These are phyloP conservation scores for Mucuna pruriens DNA, from an alignment of 306 rosid species.

Conservation along the genomic window DNA sequence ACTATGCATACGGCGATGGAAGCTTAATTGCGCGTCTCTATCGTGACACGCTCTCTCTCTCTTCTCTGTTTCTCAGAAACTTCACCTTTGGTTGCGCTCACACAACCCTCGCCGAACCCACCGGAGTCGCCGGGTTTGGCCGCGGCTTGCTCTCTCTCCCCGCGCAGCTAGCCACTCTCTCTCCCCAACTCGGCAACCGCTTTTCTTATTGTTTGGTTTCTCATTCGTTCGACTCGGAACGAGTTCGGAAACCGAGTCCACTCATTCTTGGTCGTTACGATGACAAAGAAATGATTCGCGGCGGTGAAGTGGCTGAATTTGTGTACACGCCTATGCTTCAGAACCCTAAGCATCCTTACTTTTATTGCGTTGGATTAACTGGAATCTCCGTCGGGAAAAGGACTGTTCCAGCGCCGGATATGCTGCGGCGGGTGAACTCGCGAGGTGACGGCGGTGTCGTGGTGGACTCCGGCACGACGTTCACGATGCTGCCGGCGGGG, in stretches of 20 bases:
- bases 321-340: slow-evolving; percentile 79
- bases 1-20: slow-evolving; percentile 91
- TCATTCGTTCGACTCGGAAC: slow-evolving; percentile 69
- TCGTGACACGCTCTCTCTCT: slow-evolving; percentile 46
- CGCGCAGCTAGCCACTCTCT: slow-evolving; percentile 58
- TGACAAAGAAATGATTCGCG: slow-evolving; percentile 30
- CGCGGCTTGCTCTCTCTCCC: slow-evolving; percentile 81
- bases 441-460: slow-evolving; percentile 75
- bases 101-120: slow-evolving; percentile 76
- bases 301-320: slow-evolving; percentile 47
- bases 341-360: slow-evolving; percentile 76
- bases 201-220: slow-evolving; percentile 87
- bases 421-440: slow-evolving; percentile 53
- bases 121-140: slow-evolving; percentile 91
- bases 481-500: slow-evolving; percentile 76
- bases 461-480: slow-evolving; percentile 92
- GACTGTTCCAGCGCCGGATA: slow-evolving; percentile 59
- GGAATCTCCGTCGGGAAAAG: slow-evolving; percentile 65
- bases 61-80: slow-evolving; percentile 56
- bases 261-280: slow-evolving; percentile 72
- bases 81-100: slow-evolving; percentile 92
- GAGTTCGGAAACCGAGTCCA: slow-evolving; percentile 74
- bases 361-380: slow-evolving; percentile 61
- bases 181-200: slow-evolving; percentile 70
- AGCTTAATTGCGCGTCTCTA: slow-evolving; percentile 72